Evolutionary conservation across 176 grass and related monocot genomes (phyloP), one percentile per base, ranked within the genome.

Genomic region (Carex pumila): DNA sequence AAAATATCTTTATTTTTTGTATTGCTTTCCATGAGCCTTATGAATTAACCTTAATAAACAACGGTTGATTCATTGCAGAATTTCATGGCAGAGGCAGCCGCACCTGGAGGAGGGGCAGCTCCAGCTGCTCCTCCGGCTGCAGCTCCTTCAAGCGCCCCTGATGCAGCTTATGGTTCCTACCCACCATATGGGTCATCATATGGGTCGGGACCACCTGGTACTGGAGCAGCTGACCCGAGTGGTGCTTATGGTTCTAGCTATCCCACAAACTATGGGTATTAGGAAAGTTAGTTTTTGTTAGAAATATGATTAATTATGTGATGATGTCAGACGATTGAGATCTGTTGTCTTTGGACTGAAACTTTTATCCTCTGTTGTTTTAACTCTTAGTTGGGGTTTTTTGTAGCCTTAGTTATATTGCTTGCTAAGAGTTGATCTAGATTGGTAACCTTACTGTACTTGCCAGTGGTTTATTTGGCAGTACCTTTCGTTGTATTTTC

Each of bases 81-180:
- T 94, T 99, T 99, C 88, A 95, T 99, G 89, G 96, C 89, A 3
- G 96, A 95, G 68, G 93, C 91, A 18, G 88, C 87, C 81, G 59
- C 92, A 55, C 87, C 89, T 37, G 90, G 88, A 3, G 90, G 88
- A 3, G 87, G 87, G 7, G 76, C 15, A 79, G 83, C 79, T 21
- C 81, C 86, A 66, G 84, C 86, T 0, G 69, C 75, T 39, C 80
- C 83, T 85, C 85, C 86, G 6, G 84, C 84, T 43, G 82, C 87
- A 0, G 75, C 75, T 31, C 86, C 84, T 54, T 36, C 84, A 0
- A 5, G 77, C n/a, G 89, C 85, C 81, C 59, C 89, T 62, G 93
- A 99, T 73, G 13, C 82, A 0, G 81, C 86, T 81, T 99, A 99
- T 80, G 50, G 76, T 62, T 87, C 93, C 1, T 99, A 99, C 81